Evolutionary conservation across 257 asterid genomes (phyloP), one percentile per base, ranked within the genome.

Genomic region (Lycium ferocissimum): DNA sequence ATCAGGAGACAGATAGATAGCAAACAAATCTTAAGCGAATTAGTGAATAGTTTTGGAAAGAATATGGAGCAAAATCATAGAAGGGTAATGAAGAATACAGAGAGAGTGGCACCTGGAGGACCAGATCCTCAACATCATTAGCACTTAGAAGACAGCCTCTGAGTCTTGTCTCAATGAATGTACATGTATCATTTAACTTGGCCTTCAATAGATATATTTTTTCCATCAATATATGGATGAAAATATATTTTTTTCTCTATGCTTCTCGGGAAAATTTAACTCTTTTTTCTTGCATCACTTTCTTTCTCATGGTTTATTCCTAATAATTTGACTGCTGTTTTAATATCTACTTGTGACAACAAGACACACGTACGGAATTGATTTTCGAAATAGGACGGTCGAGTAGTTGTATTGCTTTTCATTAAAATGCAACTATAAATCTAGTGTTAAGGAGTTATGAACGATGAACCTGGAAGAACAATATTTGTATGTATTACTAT

Each of bases 61-160:
- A 85, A 47, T 10, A 45, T 61, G 66, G 76, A 76, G 49, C 86
- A 75, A 56, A 81, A 47, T 38, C 14, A 71, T 54, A 87, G 85
- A 83, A 81, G 88, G 73, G 38, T 65, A n/a, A 66, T 87, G 81
- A 56, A 51, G n/a, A 88, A 79, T 38, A 76, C 20, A 10, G 88
- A 79, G 15, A 87, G 89, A 88, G 83, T 78, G 81, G 90, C 88
- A 8, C 96, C 96, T 81, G 81, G 81, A 73, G 81, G 81, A 7
- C 81, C 81, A 47, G 81, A 73, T 73, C 92, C 93, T 83, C 93
- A 90, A 65, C 93, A 93, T 83, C 93, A 93, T 85, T 88, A 88
- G 65, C 80, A 37, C 3, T 18, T 17, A 56, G 18, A 0, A 26
- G 33, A 26, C 33, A 26, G 33, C 33, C 33, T 26, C 33, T 26